Evolutionary conservation across 805 yeast genomes (phyloP).

Genomic region (Pichia nakasei): DNA sequence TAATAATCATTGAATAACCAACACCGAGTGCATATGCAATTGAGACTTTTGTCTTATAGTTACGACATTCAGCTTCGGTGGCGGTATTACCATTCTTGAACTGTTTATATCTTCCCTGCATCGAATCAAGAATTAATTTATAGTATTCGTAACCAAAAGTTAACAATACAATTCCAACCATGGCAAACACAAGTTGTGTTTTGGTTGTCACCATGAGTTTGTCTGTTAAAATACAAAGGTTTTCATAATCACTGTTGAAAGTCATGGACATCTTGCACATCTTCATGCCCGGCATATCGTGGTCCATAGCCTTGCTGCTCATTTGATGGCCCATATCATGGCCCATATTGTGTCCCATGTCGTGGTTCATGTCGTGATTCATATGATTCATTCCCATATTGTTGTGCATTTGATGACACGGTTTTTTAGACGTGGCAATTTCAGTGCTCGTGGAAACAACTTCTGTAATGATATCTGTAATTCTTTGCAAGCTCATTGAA

Average conservation of each 20-base stretch:
- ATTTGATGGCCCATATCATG: not conserved
- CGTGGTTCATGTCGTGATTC: not conserved
- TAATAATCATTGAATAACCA: constrained; percentile 36
- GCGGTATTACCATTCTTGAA: constrained; percentile 4
- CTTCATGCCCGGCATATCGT: constrained; percentile 9
- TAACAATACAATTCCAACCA: constrained; percentile 25
- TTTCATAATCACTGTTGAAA: constrained; percentile 34
- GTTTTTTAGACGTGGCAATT: not conserved
- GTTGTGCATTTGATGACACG: not conserved
- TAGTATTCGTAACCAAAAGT: constrained; percentile 31
- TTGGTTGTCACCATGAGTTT: constrained; percentile 32
- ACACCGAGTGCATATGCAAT: constrained; percentile 32
- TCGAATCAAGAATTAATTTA: constrained; percentile 19
- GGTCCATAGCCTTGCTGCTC: not conserved
- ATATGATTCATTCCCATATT: not conserved
- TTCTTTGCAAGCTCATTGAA: too few relatives aligned
- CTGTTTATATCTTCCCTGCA: constrained; percentile 17
- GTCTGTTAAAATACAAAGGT: constrained; percentile 33
- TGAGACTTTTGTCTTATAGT: constrained; percentile 22
- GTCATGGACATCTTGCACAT: constrained; percentile 33
- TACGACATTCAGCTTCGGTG: constrained; percentile 13
- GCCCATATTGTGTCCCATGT: not conserved
- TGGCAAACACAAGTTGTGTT: constrained; percentile 26
- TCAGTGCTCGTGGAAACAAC: not conserved
- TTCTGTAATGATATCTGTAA: too few relatives aligned